These are phyloP conservation scores for Exobasidium cylindrosporum DNA, from an alignment of 1,284 basidiomycete genomes.

Conservation along the genomic window DNA sequence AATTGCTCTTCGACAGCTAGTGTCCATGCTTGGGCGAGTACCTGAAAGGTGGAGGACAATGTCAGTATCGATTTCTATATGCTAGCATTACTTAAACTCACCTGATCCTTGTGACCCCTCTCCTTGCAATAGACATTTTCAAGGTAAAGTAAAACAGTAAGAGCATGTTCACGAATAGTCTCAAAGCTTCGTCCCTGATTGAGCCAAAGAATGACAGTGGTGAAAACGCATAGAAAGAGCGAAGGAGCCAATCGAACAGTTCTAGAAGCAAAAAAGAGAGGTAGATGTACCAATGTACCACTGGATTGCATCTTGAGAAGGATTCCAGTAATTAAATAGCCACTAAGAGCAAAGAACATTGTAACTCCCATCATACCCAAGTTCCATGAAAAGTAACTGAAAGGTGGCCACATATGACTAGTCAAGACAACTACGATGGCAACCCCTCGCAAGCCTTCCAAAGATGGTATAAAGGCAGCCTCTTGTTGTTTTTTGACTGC, in stretches of 20 bases:
- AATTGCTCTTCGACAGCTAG: slow-evolving; percentile 32
- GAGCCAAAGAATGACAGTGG: slow-evolving; percentile 11
- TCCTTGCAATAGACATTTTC: neutral
- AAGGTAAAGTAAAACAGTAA: slow-evolving; percentile 5
- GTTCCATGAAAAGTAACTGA: slow-evolving; percentile 20
- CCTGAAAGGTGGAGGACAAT: too few relatives aligned
- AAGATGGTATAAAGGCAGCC: neutral
- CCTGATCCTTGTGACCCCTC: neutral
- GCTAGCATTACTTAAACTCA: too few relatives aligned
- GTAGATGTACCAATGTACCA: neutral
- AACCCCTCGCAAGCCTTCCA: neutral
- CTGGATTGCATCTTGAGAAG: slow-evolving; percentile 13
- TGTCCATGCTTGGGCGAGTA: slow-evolving; percentile 28
- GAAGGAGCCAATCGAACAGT: slow-evolving; percentile 13
- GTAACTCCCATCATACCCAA: slow-evolving; percentile 24
- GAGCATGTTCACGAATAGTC: slow-evolving; percentile 21
- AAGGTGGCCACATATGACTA: neutral
- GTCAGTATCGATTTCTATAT: too few relatives aligned
- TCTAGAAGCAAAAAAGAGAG: slow-evolving; percentile 18
- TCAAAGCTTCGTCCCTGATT: slow-evolving; percentile 10
- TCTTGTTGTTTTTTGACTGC: neutral
- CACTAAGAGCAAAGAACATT: slow-evolving; percentile 27
- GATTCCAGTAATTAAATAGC: slow-evolving; percentile 31
- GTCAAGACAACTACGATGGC: neutral
- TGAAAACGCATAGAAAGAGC: neutral